Evolutionary conservation across 345 rosid species (phyloP).

Genomic region (Syzygium aromaticum): DNA sequence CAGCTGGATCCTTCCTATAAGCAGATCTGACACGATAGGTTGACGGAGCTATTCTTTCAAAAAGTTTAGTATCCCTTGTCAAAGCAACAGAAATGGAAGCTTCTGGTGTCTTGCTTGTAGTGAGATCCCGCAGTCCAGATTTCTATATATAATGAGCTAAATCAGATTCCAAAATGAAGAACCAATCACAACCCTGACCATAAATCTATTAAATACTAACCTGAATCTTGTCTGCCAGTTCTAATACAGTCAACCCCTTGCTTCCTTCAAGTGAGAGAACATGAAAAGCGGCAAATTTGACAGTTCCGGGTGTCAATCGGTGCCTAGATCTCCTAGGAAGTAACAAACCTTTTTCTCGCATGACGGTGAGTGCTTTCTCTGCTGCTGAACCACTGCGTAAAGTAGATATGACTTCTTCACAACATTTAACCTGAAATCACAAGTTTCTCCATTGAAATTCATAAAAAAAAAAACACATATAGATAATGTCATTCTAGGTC

Average conservation of each 20-base stretch:
- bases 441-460: not conserved
- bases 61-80: conserved; percentile 98
- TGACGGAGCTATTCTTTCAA: conserved; percentile 99
- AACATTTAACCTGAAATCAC: conserved; percentile 65
- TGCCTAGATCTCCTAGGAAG: conserved; percentile 93
- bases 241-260: conserved; percentile 85
- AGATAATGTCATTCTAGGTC: not conserved
- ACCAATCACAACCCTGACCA: not conserved
- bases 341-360: conserved; percentile 92
- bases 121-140: conserved; percentile 96
- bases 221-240: conserved; percentile 98
- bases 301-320: conserved; percentile 98
- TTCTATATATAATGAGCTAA: conserved; percentile 30
- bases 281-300: conserved; percentile 99
- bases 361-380: conserved; percentile 77
- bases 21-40: conserved; percentile 91
- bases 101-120: conserved; percentile 98
- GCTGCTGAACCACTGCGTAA: conserved; percentile 97
- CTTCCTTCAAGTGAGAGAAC: conserved; percentile 96
- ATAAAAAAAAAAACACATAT: not conserved
- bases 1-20: conserved; percentile 90
- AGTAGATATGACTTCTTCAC: conserved; percentile 65
- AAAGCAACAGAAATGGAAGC: conserved; percentile 99
- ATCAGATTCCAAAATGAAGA: not conserved
- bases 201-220: conserved; percentile 22